Evolutionary conservation across 768 basidiomycete species (phyloP).

Genomic region (Suillus discolor): DNA sequence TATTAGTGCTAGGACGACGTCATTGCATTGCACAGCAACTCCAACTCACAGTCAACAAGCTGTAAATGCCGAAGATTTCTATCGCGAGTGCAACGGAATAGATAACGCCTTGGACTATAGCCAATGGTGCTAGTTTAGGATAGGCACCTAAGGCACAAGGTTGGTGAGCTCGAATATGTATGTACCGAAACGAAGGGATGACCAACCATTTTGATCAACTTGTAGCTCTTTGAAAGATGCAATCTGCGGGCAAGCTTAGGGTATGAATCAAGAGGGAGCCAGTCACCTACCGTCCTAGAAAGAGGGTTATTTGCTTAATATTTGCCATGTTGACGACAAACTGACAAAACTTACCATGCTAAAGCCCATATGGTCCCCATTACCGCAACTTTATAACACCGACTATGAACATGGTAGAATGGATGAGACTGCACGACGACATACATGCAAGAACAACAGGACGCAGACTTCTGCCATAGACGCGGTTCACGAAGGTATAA

Average conservation of each 20-base stretch:
- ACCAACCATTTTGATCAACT: conserved; percentile 52
- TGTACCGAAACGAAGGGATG: neutral
- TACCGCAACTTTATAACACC: conserved; percentile 35
- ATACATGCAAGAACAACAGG: conserved; percentile 54
- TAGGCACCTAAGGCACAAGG: conserved; percentile 37
- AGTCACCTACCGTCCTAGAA: conserved; percentile 26
- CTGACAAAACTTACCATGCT: conserved; percentile 52
- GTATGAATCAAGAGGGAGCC: neutral
- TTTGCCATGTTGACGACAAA: neutral
- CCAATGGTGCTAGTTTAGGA: conserved; percentile 52
- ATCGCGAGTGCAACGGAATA: conserved; percentile 54
- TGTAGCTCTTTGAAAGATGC: conserved; percentile 59
- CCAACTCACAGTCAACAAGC: conserved; percentile 50
- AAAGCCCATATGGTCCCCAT: conserved; percentile 62
- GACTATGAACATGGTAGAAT: neutral
- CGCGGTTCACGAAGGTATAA: conserved; percentile 59
- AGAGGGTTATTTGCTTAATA: neutral
- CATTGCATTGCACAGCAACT: neutral
- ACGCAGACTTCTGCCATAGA: conserved; percentile 60
- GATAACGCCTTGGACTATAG: conserved; percentile 61
- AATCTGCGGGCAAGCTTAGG: conserved; percentile 43
- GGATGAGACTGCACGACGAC: conserved; percentile 28
- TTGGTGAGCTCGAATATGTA: neutral
- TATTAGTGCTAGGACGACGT: neutral
- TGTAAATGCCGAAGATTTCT: conserved; percentile 56